Evolutionary conservation across 768 basidiomycete species (phyloP).

Genomic region (Auricularia cornea): DNA sequence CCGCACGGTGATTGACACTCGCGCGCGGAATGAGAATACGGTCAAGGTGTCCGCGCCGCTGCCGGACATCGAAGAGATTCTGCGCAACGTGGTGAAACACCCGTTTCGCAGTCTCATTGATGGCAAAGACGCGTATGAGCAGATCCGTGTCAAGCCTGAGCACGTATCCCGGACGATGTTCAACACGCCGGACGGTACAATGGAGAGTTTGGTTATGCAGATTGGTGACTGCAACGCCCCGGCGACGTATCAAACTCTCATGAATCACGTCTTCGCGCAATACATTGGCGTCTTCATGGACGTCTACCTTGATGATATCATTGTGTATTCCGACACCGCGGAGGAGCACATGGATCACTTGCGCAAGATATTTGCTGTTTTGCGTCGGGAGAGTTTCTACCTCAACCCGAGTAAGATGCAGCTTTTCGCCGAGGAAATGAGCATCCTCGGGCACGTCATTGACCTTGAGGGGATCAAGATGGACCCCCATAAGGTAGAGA

Average conservation of each 20-base stretch:
- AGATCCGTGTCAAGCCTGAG: constrained; percentile 8
- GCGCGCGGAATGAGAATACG: constrained; percentile 5
- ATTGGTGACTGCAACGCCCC: constrained; percentile 15
- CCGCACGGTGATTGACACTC: constrained; percentile 3
- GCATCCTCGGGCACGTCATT: constrained; percentile 31
- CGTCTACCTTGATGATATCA: constrained; percentile 14
- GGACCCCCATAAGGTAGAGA: constrained; percentile 17
- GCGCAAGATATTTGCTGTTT: constrained; percentile 5
- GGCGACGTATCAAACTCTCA: constrained; percentile 12
- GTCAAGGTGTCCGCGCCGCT: constrained; percentile 2
- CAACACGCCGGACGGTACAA: constrained; percentile 11
- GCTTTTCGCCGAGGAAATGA: constrained; percentile 8
- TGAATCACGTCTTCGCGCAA: constrained; percentile 12
- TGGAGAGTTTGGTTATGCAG: constrained; percentile 15
- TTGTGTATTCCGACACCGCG: constrained; percentile 21
- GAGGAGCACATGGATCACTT: constrained; percentile 25
- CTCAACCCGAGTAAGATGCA: constrained; percentile 8
- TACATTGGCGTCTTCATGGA: constrained; percentile 15
- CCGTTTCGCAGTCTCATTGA: constrained; percentile 8
- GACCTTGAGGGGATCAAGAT: too few species aligned
- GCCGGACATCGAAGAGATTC: constrained; percentile 3
- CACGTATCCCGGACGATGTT: constrained; percentile 13
- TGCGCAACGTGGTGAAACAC: constrained; percentile 1
- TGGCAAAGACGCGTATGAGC: constrained; percentile 13
- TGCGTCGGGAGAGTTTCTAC: constrained; percentile 9